Conservation (phyloP, 192 early-diverging fungal species). For the Coemansia guatemalensis region DNA sequence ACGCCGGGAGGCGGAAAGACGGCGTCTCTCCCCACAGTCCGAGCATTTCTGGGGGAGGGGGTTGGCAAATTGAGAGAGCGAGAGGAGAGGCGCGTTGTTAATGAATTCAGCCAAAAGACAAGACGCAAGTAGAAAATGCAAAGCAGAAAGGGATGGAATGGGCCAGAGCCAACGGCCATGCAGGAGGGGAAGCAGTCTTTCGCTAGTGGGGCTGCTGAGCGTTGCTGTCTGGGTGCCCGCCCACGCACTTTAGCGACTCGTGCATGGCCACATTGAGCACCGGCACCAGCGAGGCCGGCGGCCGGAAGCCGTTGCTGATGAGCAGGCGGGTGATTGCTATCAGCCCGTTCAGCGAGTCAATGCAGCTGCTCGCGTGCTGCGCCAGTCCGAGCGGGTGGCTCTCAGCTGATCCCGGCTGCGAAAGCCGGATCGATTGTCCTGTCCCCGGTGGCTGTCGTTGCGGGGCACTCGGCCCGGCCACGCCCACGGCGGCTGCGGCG, state of each 20-base stretch:
- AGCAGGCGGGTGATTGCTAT: background rate
- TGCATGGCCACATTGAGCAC: constrained; percentile 1
- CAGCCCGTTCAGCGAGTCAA: constrained; percentile 3
- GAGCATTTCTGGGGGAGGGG: background rate
- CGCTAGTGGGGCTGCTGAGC: no score
- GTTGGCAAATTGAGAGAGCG: background rate
- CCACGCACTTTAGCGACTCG: background rate
- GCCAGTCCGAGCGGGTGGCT: background rate
- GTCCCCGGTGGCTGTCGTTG: no score
- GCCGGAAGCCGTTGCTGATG: background rate
- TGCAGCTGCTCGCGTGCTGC: background rate
- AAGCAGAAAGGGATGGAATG: no score
- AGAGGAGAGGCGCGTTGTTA: background rate
- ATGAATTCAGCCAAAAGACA: background rate
- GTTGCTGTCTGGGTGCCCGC: background rate
- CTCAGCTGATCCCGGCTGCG: no score
- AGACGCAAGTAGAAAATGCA: no score
- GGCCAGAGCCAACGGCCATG: no score
- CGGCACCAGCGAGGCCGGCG: background rate
- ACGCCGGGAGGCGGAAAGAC: constrained; percentile 9
- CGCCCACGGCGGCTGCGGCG: no score
- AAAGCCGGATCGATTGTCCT: no score
- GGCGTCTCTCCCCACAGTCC: constrained; percentile 9
- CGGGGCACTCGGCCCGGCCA: no score
- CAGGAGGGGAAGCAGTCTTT: no score